Evolutionary conservation across 495 filamentous ascomycete species (phyloP).

Genomic region (Xylaria longipes): DNA sequence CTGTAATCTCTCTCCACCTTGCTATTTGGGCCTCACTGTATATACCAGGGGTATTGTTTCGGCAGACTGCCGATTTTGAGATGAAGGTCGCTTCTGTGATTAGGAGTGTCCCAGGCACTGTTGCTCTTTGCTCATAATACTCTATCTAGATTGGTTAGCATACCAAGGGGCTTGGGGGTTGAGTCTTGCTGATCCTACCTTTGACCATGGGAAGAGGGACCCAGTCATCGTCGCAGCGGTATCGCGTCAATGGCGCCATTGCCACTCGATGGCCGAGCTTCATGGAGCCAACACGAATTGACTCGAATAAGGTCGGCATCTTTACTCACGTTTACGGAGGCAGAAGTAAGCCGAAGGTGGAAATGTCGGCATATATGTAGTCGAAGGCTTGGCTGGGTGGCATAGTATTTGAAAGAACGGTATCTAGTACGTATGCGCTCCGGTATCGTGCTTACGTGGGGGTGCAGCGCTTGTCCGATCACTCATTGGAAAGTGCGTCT

Average conservation of each 20-base stretch:
- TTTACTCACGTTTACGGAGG: neutral
- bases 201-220: constrained; percentile 26
- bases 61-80: constrained; percentile 55
- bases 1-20: constrained; percentile 59
- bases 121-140: constrained; percentile 62
- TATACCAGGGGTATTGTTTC: constrained; percentile 59
- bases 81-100: constrained; percentile 63
- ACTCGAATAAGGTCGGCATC: constrained; percentile 56
- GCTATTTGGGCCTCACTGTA: constrained; percentile 53
- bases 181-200: constrained; percentile 17
- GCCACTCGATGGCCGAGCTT: constrained; percentile 60
- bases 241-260: constrained; percentile 63
- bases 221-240: constrained; percentile 51
- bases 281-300: constrained; percentile 55
- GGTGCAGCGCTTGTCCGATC: neutral
- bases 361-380: neutral
- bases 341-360: neutral
- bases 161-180: constrained; percentile 36
- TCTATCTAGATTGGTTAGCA: constrained; percentile 38
- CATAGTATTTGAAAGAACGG: neutral
- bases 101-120: constrained; percentile 58
- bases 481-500: neutral
- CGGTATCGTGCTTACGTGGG: neutral
- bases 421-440: neutral
- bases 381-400: neutral